Base-by-base conservation (phyloP, 2,329 filamentous ascomycete species). In the Cercospora nicotianae region DNA sequence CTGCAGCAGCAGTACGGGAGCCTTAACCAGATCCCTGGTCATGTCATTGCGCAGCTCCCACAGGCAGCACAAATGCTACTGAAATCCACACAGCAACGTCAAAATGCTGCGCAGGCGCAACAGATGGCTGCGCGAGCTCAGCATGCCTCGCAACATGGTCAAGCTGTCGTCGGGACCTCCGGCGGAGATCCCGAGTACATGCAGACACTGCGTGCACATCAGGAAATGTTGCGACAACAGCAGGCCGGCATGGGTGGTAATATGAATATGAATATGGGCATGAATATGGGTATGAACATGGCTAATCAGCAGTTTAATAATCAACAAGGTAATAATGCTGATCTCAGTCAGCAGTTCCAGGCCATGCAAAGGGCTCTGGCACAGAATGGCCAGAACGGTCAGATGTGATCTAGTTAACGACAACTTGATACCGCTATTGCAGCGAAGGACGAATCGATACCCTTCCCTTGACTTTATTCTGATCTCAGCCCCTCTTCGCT, bases 121-220 rank as follows among this genome's bases (percentile, higher is more conserved):
- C 58, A 69, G 51, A 71, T 70, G 75, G 71, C 72, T 28, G 67
- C 70, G 39, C 67, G 72, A 63, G 71, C 69, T 5, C 69, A 70
- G 36, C 66, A 69, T 57, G 72, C 69, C 16, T 67, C 69, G 48
- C 70, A 69, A 39, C 64, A 70, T 16, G 72, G 72, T 5, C 69
- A 72, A 51, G 48, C 68, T 12, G 70, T 72, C n/a, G 70, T 69
- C 6, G 67, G 68, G 18, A 69, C 60, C 6, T 51, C 45, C n/a
- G 63, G 62, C 9, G 67, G 67, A 9, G 73, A 78, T 68, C 75
- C 71, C 67, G 77, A 79, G 58, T 78, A 77, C 55, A 78, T 79
- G 76, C 71, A 72, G 60, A 74, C 75, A 26, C 67, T 78, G 20
- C 67, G 75, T 8, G 66, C 71, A 13, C 75, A 77, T 57, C 76